These are phyloP conservation scores for Alternaria longipes DNA, from an alignment of 2,329 filamentous ascomycete genomes.

Conservation along the genomic window DNA sequence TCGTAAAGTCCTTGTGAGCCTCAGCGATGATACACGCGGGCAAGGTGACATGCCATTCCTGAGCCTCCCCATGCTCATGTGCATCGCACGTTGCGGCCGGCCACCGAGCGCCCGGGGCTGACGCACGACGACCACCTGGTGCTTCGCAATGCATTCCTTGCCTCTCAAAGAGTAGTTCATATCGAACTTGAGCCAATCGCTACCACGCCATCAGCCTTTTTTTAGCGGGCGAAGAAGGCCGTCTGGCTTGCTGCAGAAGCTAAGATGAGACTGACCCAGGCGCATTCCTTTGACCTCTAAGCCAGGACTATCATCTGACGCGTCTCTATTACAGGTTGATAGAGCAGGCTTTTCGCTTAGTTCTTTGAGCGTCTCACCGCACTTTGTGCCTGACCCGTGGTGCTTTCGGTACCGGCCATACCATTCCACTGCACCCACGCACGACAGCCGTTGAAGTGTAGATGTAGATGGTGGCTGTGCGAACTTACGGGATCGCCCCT, in stretches of 20 bases:
- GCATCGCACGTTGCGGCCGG: conserved; percentile 49
- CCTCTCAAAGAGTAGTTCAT: conserved; percentile 35
- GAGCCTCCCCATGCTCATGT: conserved; percentile 39
- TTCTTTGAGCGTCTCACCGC: conserved; percentile 38
- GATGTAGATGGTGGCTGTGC: conserved; percentile 50
- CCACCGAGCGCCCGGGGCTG: conserved; percentile 39
- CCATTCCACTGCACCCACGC: conserved; percentile 38
- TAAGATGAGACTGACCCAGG: conserved; percentile 38
- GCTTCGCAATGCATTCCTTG: conserved; percentile 48
- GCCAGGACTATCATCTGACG: conserved; percentile 46
- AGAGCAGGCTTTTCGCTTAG: conserved; percentile 36
- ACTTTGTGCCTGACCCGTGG: conserved; percentile 29
- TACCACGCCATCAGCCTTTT: conserved; percentile 19
- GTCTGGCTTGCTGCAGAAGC: conserved; percentile 40
- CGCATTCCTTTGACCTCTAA: conserved; percentile 29
- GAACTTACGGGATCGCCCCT: conserved; percentile 37
- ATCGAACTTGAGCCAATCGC: conserved; percentile 29
- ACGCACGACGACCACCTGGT: conserved; percentile 32
- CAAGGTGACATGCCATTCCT: conserved; percentile 42
- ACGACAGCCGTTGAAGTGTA: conserved; percentile 49
- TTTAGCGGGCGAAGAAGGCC: conserved; percentile 20
- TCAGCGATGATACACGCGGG: conserved; percentile 34
- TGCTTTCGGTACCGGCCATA: conserved; percentile 38
- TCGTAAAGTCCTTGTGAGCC: conserved; percentile 28
- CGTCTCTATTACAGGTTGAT: conserved; percentile 35